Conservation (phyloP, 1,284 basidiomycete species). For the Cyathus pygmaeus region DNA sequence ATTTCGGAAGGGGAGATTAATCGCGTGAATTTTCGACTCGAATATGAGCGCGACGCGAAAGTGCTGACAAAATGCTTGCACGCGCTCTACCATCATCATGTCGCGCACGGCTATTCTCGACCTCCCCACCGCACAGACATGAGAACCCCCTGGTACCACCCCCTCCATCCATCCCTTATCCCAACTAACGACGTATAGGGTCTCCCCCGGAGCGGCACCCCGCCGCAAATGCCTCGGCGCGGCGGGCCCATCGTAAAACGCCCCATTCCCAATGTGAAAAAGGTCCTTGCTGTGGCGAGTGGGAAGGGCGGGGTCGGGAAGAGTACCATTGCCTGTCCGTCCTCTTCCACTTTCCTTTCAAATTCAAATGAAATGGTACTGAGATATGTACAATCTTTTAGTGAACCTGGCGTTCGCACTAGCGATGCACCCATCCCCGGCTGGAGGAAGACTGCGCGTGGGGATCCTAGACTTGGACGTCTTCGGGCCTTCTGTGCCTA, state of each 20-base stretch:
- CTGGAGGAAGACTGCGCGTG: slow-evolving; percentile 63
- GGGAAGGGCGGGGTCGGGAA: slow-evolving; percentile 99
- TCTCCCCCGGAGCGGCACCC: slow-evolving; percentile 31
- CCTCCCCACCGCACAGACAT: slow-evolving; percentile 22
- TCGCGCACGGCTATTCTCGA: not conserved
- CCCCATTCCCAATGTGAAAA: slow-evolving; percentile 72
- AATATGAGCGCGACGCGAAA: too few species aligned
- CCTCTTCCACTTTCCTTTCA: not conserved
- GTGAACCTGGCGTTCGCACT: slow-evolving; percentile 88
- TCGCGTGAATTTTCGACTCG: too few species aligned
- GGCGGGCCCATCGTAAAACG: slow-evolving; percentile 65
- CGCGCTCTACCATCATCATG: not conserved
- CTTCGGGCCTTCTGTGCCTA: slow-evolving; percentile 96
- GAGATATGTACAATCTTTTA: slow-evolving; percentile 40
- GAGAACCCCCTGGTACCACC: slow-evolving; percentile 51
- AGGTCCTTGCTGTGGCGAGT: slow-evolving; percentile 88
- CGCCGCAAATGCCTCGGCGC: slow-evolving; percentile 72
- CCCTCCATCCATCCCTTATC: too few species aligned
- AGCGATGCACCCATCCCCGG: slow-evolving; percentile 54
- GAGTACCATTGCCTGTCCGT: slow-evolving; percentile 87
- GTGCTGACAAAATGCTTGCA: too few species aligned
- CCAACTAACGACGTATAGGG: slow-evolving; percentile 14
- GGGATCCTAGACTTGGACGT: slow-evolving; percentile 96
- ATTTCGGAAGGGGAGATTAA: too few species aligned
- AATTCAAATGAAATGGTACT: slow-evolving; percentile 28